phyloP scores from a whole-genome alignment of 768 basidiomycete genomes.

The Suillus hirtellus region DNA sequence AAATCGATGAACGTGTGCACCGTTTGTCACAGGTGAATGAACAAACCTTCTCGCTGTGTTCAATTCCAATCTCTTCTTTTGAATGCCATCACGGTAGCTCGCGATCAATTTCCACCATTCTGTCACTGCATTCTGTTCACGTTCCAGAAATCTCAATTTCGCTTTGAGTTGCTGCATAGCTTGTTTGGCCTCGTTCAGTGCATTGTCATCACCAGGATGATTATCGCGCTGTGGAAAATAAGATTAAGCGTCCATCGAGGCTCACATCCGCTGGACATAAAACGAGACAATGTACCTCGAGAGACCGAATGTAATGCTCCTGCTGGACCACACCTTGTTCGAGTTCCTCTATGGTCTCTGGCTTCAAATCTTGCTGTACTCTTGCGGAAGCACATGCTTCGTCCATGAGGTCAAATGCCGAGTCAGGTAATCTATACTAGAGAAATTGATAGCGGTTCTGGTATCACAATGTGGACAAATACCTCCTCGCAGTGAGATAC shows the following conservation, averaged over 20 bases:
- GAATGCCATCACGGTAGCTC: not conserved
- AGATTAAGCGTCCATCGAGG: not conserved
- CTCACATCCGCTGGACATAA: not conserved
- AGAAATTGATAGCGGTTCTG: not conserved
- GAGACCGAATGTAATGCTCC: slow-evolving; percentile 4
- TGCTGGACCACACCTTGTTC: slow-evolving; percentile 5
- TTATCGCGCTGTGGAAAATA: slow-evolving; percentile 7
- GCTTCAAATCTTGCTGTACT: slow-evolving; percentile 10
- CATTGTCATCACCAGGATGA: slow-evolving; percentile 1
- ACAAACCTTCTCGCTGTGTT: slow-evolving; percentile 6
- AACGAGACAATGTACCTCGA: slow-evolving; percentile 9
- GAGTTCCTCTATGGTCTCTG: slow-evolving; percentile 10
- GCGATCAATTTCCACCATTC: slow-evolving; percentile 7
- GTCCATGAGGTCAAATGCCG: slow-evolving; percentile 14
- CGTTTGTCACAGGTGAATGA: not conserved
- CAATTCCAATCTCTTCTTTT: slow-evolving; percentile 7
- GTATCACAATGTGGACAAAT: not conserved
- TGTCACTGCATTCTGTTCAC: slow-evolving; percentile 6
- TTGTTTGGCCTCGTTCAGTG: slow-evolving; percentile 2
- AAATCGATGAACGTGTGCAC: not conserved
- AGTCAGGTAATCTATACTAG: slow-evolving; percentile 13
- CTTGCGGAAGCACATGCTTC: slow-evolving; percentile 15
- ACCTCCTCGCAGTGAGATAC: slow-evolving; percentile 14
- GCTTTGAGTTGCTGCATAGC: not conserved
- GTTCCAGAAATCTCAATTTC: slow-evolving; percentile 1